Base-by-base conservation (phyloP, 139 green algal species). In the Chara braunii region DNA sequence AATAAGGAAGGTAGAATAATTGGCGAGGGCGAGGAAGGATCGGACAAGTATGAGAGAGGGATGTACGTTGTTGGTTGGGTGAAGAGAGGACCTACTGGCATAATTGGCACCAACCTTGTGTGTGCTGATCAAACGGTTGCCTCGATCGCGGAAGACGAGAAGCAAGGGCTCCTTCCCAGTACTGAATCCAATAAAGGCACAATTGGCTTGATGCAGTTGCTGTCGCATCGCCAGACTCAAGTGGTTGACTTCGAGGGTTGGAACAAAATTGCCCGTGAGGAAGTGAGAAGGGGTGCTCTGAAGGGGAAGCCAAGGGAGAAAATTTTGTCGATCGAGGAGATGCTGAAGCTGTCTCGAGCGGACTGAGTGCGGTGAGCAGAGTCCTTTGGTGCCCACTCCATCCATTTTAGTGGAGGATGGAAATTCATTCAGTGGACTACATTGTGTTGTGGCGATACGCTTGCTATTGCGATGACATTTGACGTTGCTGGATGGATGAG, bases 1-100 rank as follows among this genome's bases (percentile, higher is more conserved):
- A 48, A 48, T 48, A 48, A 48, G 5, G 3, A 3, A 48, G 2
- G 0, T 3, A 37, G 0, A n/a, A 23, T n/a, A n/a, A 59, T 18
- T 23, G 24, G n/a, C 11, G 2, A 3, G 3, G 5, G 51, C 14
- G 2, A 33, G 4, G 2, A 22, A 22, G 22, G n/a, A 43, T 31
- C 0, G 51, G 24, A 18, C 32, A 66, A 26, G 14, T n/a, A 55
- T 56, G 32, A 50, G 61, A n/a, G 32, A 35, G 65, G 76, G 1
- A 43, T 81, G 11, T 83, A 81, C 68, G 74, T 79, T 32, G 53
- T 59, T 3, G 77, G 77, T 8, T 83, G 77, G 77, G 36, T 83
- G 3, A 76, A 79, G 53, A 55, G 77, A 3, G 77, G 74, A 24
- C 37, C 77, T 11, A 80, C 60, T 3, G 77, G 74, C 3, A 80